phyloP scores from a whole-genome alignment of 495 filamentous ascomycete species.

The Pseudomonodictys pantanalensis region DNA sequence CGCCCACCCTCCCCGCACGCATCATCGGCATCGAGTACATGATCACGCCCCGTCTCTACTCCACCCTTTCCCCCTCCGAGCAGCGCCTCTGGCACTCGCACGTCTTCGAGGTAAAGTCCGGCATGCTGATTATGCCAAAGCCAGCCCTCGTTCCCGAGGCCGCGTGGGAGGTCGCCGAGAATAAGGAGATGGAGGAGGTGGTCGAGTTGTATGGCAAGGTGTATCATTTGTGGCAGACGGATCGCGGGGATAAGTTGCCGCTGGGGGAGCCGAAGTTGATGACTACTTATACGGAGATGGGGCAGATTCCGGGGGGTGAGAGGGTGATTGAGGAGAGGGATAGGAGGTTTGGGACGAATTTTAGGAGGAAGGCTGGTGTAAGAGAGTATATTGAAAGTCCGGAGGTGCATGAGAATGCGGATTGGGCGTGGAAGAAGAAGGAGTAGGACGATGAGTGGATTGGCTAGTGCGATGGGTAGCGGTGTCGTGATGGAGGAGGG shows the following conservation, averaged over 20 bases:
- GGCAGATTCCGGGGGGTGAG: constrained; percentile 57
- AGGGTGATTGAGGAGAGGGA: constrained; percentile 63
- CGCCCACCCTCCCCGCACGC: constrained; percentile 59
- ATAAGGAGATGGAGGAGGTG: constrained; percentile 72
- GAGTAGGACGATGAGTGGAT: background rate
- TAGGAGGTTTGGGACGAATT: constrained; percentile 60
- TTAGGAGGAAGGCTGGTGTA: constrained; percentile 58
- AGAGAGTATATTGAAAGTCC: constrained; percentile 60
- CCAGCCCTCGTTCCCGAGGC: constrained; percentile 53
- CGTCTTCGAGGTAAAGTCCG: constrained; percentile 83
- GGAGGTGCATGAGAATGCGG: constrained; percentile 57
- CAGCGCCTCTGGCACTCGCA: constrained; percentile 75
- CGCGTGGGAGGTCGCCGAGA: constrained; percentile 74
- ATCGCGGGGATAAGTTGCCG: constrained; percentile 73
- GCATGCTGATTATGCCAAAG: constrained; percentile 81
- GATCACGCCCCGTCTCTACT: constrained; percentile 70
- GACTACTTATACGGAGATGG: constrained; percentile 64
- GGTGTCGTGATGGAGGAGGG: no score
- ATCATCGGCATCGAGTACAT: constrained; percentile 92
- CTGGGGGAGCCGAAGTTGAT: constrained; percentile 74
- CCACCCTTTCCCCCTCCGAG: constrained; percentile 62
- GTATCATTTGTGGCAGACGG: constrained; percentile 88
- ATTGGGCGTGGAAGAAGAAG: constrained; percentile 46
- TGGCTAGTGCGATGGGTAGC: background rate
- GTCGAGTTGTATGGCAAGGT: constrained; percentile 77